Evolutionary conservation across 1,284 basidiomycete genomes (phyloP).

Genomic region (Leccinum fuscescens): DNA sequence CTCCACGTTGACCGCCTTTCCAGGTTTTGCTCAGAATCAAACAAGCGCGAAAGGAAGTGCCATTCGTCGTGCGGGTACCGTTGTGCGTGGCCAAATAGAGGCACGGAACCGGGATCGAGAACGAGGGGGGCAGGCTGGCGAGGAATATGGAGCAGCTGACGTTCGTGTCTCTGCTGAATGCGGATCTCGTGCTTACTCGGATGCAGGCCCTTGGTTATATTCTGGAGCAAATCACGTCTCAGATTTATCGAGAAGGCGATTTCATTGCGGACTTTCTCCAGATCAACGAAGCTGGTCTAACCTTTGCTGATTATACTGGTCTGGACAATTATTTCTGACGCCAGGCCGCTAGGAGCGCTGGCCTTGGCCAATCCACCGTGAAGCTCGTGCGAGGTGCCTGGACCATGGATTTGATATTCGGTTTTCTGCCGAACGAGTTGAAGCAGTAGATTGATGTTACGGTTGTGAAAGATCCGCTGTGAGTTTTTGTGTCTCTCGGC

Average conservation of each 20-base stretch:
- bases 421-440: slow-evolving; percentile 83
- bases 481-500: slow-evolving; percentile 32
- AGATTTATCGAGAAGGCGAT: slow-evolving; percentile 80
- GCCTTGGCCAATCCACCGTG: slow-evolving; percentile 64
- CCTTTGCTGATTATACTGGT: slow-evolving; percentile 95
- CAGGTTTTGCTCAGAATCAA: slow-evolving; percentile 47
- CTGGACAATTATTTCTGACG: slow-evolving; percentile 93
- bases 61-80: slow-evolving; percentile 74
- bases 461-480: slow-evolving; percentile 72
- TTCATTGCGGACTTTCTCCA: slow-evolving; percentile 90
- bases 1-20: slow-evolving; percentile 1
- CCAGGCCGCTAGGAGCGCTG: slow-evolving; percentile 76
- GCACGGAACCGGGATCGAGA: slow-evolving; percentile 55
- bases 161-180: slow-evolving; percentile 38
- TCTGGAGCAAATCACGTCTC: slow-evolving; percentile 74
- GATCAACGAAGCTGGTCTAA: slow-evolving; percentile 83
- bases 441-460: slow-evolving; percentile 79
- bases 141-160: slow-evolving; percentile 66
- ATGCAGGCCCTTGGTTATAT: slow-evolving; percentile 71
- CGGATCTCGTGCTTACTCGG: slow-evolving; percentile 35
- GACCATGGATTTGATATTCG: slow-evolving; percentile 89
- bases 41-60: slow-evolving; percentile 42
- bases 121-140: slow-evolving; percentile 50
- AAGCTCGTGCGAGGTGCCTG: slow-evolving; percentile 79
- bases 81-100: slow-evolving; percentile 70